Conservation (phyloP, 441 rosid species). For the Hura crepitans region DNA sequence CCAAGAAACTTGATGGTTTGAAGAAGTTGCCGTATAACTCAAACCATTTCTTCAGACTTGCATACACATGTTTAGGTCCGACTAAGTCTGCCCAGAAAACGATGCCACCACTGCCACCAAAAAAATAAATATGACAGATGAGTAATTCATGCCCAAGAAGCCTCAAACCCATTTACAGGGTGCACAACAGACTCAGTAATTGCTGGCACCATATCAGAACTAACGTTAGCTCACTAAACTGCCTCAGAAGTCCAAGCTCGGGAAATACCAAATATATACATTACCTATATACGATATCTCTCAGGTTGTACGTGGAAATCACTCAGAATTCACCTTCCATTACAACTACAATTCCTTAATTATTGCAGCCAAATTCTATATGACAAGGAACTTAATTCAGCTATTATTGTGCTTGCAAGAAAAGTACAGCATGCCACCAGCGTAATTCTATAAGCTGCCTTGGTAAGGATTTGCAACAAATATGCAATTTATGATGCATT, state of each 20-base stretch:
- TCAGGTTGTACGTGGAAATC: no score
- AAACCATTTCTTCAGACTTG: conserved; percentile 59
- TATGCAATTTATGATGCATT: neutral
- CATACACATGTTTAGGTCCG: conserved; percentile 42
- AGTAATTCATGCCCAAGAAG: neutral
- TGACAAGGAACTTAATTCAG: neutral
- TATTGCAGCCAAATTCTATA: neutral
- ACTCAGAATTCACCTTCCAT: neutral
- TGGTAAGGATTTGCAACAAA: neutral
- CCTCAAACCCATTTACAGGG: no score
- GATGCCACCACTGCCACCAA: conserved; percentile 67
- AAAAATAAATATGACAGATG: conserved; percentile 8
- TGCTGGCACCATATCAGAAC: no score
- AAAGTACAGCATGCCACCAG: neutral
- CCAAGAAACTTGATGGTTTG: conserved; percentile 74
- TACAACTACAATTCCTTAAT: neutral
- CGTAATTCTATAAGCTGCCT: neutral
- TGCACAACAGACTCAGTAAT: no score
- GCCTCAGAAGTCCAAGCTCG: no score
- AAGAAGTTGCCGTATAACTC: conserved; percentile 58
- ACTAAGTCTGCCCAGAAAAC: conserved; percentile 77
- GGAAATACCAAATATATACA: no score
- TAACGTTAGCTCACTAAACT: no score
- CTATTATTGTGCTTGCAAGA: neutral
- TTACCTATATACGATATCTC: no score